Evolutionary conservation across 2,329 filamentous ascomycete species (phyloP).

Genomic region (Alternaria solani): DNA sequence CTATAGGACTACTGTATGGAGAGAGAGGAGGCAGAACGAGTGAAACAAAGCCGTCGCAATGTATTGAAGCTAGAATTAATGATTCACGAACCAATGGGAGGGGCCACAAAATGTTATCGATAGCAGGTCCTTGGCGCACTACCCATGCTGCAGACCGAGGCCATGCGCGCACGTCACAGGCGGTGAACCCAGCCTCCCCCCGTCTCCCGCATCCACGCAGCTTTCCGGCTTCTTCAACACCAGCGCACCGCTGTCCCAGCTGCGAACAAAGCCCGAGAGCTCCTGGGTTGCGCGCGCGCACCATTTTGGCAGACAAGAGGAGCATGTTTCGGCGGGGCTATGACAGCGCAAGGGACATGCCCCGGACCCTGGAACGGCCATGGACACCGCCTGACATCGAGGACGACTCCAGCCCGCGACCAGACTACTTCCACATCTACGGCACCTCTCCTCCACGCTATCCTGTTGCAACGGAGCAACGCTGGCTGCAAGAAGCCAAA

Average conservation of each 20-base stretch:
- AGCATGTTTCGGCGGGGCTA: constrained; percentile 22
- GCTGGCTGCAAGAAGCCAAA: constrained; percentile 10
- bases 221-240: constrained; percentile 3
- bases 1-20: not conserved
- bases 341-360: constrained; percentile 31
- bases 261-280: not conserved
- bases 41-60: constrained; percentile 14
- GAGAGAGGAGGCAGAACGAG: not conserved
- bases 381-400: constrained; percentile 45
- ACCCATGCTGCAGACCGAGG: constrained; percentile 4
- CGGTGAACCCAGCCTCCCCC: constrained; percentile 8
- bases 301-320: constrained; percentile 13
- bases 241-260: constrained; percentile 3
- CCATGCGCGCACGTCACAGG: constrained; percentile 13
- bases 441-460: constrained; percentile 18
- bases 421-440: constrained; percentile 35
- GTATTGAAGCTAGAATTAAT: constrained; percentile 24
- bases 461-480: constrained; percentile 19
- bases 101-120: constrained; percentile 15
- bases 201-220: not conserved
- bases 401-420: constrained; percentile 17
- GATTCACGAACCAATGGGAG: constrained; percentile 26
- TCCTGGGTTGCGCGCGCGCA: not conserved
- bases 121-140: constrained; percentile 2
- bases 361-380: constrained; percentile 33